Evolutionary conservation across 73 alveolate species (phyloP).

Genomic region (Paramecium sexaurelia): DNA sequence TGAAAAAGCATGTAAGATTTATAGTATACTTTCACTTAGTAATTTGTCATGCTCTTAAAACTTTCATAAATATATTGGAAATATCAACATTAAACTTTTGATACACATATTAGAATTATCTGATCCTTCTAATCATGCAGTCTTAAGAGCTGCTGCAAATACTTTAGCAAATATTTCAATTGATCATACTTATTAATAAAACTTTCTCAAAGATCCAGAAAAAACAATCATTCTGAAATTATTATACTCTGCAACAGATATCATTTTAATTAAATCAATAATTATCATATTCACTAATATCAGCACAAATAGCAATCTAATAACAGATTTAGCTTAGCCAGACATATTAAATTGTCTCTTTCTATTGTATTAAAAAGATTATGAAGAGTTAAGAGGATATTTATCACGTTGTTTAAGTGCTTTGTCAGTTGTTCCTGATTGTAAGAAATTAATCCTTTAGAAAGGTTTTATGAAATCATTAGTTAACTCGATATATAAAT

Average conservation of each 20-base stretch:
- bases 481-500: conserved; percentile 54
- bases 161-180: conserved; percentile 64
- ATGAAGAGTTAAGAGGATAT: conserved; percentile 64
- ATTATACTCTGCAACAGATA: conserved; percentile 29
- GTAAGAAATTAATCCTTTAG: conserved; percentile 34
- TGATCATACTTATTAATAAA: conserved; percentile 57
- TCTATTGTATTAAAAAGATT: not conserved
- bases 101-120: conserved; percentile 65
- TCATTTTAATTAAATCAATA: conserved; percentile 48
- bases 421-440: conserved; percentile 58
- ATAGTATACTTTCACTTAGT: conserved; percentile 56
- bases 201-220: conserved; percentile 65
- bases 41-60: conserved; percentile 60
- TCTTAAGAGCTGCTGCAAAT: conserved; percentile 70
- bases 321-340: conserved; percentile 43
- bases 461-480: conserved; percentile 60
- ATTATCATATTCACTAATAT: conserved; percentile 62
- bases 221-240: conserved; percentile 57
- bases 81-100: conserved; percentile 50
- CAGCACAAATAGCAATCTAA: conserved; percentile 47
- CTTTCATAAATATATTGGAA: conserved; percentile 53
- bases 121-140: conserved; percentile 53
- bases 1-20: conserved; percentile 57
- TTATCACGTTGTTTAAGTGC: conserved; percentile 56
- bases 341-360: not conserved